Evolutionary conservation across 179 eudicot genomes (phyloP), one percentile per base, ranked within the genome.

Genomic region (Drosera spatulata): DNA sequence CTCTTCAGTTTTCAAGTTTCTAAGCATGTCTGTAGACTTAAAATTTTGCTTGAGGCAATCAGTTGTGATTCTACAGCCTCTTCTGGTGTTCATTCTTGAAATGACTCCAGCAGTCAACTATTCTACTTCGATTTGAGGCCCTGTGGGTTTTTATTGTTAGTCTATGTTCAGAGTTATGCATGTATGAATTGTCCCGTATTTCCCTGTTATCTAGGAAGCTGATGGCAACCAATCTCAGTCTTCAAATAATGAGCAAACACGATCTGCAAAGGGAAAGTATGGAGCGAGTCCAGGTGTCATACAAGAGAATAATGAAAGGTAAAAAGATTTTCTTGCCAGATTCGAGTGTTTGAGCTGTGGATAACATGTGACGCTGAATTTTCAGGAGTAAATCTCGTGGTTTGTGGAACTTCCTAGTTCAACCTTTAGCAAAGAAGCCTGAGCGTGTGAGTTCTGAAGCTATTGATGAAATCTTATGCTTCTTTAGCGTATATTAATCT

Each of bases 341-440:
- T 8, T n/a, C 10, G 44, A 56, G 59, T 37, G 8, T 7, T 9
- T 11, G 10, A 6, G 39, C 41, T 22, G 12, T 39, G 38, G 43
- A 14, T 43, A 43, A 4, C 45, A 43, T 43, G 45, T 7, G 33
- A 43, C 8, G 5, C 71, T 57, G 66, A 4, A 43, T 43, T 43
- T 73, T 57, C 67, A 73, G 82, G 57, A 71, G 78, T 72, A 75
- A 71, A 51, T 67, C 83, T 67, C 66, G 63, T 75, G 86, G 93
- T 61, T 73, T 88, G 56, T 91, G 95, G 98, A 71, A 75, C 73
- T 77, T 88, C 70, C 73, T 84, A 41, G 63, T 71, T 50, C 78
- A 71, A 59, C 71, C 66, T 55, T 75, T 84, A 13, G 50, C 50
- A 73, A 86, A 80, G 85, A 72, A 79, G 48, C 47, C 80, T 70